Conservation (phyloP, 306 rosid species). For the Ceratonia siliqua region DNA sequence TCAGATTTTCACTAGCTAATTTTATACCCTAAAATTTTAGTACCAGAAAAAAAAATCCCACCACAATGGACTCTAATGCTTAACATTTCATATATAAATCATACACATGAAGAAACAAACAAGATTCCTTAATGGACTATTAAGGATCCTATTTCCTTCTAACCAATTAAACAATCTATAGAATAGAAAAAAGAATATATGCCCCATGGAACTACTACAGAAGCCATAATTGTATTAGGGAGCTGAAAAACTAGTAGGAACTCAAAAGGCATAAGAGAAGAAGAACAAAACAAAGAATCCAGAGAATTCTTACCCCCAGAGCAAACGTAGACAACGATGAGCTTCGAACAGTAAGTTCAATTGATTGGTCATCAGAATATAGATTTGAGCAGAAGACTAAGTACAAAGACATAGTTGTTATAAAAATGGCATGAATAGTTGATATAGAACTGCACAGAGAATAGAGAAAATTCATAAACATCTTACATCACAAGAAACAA, state of each 20-base stretch:
- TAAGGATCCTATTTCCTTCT: background rate
- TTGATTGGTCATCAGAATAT: conserved; percentile 53
- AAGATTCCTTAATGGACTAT: background rate
- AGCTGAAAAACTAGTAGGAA: background rate
- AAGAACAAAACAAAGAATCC: background rate
- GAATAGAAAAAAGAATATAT: background rate
- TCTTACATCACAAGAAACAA: conserved; percentile 15
- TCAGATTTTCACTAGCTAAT: conserved; percentile 5
- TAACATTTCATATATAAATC: background rate
- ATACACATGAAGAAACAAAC: background rate
- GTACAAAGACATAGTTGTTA: conserved; percentile 76
- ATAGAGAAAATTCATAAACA: conserved; percentile 18
- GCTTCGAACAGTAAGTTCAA: conserved; percentile 53
- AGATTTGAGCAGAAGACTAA: conserved; percentile 79
- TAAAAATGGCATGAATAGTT: conserved; percentile 83
- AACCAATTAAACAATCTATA: conserved; percentile 1
- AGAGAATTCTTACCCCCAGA: conserved; percentile 67
- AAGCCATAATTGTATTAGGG: background rate
- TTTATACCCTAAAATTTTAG: background rate
- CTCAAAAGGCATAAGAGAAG: conserved; percentile 15
- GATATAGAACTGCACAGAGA: conserved; percentile 74
- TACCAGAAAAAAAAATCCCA: conserved; percentile 2
- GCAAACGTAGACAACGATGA: conserved; percentile 66
- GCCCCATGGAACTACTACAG: background rate
- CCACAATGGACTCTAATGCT: background rate